phyloP scores from a whole-genome alignment of 2,329 filamentous ascomycete species.

The Nemania abortiva region DNA sequence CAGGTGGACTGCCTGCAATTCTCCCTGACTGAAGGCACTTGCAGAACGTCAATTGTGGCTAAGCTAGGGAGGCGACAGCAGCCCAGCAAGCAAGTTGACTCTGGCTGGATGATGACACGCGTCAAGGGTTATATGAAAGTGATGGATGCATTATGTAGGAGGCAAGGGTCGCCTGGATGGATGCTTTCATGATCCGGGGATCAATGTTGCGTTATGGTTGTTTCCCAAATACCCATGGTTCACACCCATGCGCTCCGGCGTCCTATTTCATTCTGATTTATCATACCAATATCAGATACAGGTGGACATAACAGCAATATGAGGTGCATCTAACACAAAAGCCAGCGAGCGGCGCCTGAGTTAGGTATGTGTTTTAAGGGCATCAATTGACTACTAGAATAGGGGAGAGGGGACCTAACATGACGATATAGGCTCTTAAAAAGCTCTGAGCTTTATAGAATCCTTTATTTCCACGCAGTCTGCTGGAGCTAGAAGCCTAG shows the following conservation, averaged over 20 bases:
- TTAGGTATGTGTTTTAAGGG: not conserved
- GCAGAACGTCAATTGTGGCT: slow-evolving; percentile 16
- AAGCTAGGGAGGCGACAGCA: slow-evolving; percentile 26
- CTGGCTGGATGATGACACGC: slow-evolving; percentile 31
- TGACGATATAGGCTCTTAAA: not conserved
- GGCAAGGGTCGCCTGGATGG: slow-evolving; percentile 14
- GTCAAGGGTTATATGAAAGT: slow-evolving; percentile 20
- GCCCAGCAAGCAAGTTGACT: slow-evolving; percentile 4
- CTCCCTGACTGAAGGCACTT: slow-evolving; percentile 22
- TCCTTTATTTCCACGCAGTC: not conserved
- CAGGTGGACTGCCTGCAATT: slow-evolving; percentile 30
- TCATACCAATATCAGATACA: not conserved
- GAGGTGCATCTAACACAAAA: not conserved
- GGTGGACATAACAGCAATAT: not conserved
- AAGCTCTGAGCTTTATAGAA: not conserved
- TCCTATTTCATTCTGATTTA: not conserved
- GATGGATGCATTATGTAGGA: slow-evolving; percentile 22
- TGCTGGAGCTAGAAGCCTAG: not conserved
- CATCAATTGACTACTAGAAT: not conserved
- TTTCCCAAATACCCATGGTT: not conserved
- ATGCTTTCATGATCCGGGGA: slow-evolving; percentile 22
- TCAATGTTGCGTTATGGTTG: not conserved
- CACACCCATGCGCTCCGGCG: slow-evolving; percentile 2
- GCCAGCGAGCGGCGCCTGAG: not conserved
- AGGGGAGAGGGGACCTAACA: not conserved